phyloP scores from a whole-genome alignment of 345 rosid species.

The Brassica carinata region DNA sequence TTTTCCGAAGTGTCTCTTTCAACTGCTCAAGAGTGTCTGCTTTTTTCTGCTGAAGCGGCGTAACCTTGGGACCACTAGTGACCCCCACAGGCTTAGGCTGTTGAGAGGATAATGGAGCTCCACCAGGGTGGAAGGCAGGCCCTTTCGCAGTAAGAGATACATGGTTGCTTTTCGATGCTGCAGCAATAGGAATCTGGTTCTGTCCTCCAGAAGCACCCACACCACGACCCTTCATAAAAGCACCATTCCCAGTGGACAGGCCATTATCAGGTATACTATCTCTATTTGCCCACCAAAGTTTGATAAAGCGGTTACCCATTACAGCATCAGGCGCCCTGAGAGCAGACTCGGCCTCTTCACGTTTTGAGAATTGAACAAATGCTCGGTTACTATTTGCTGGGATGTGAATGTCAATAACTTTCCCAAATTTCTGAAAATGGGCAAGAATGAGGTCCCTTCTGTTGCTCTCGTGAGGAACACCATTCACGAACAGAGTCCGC shows the following conservation, averaged over 20 bases:
- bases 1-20: slow-evolving; percentile 85
- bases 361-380: slow-evolving; percentile 90
- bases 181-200: slow-evolving; percentile 43
- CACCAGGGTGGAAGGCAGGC: slow-evolving; percentile 43
- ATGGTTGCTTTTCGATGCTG: slow-evolving; percentile 57
- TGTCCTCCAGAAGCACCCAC: slow-evolving; percentile 44
- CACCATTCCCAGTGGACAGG: slow-evolving; percentile 44
- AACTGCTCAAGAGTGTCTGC: slow-evolving; percentile 70
- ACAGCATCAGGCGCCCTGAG: slow-evolving; percentile 96
- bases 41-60: slow-evolving; percentile 74
- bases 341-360: slow-evolving; percentile 98
- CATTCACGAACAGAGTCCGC: slow-evolving; percentile 84
- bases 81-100: slow-evolving; percentile 48
- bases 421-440: slow-evolving; percentile 91
- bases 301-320: slow-evolving; percentile 98
- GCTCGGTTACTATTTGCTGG: slow-evolving; percentile 83
- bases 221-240: slow-evolving; percentile 48
- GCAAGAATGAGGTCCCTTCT: slow-evolving; percentile 79
- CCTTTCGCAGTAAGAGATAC: slow-evolving; percentile 44
- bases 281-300: slow-evolving; percentile 98
- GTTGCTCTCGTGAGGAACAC: slow-evolving; percentile 80
- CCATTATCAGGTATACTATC: slow-evolving; percentile 77
- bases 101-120: slow-evolving; percentile 50
- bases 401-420: slow-evolving; percentile 83
- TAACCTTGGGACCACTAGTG: slow-evolving; percentile 57